Conservation (phyloP, 768 basidiomycete species). For the Trichaptum fuscoviolaceum region DNA sequence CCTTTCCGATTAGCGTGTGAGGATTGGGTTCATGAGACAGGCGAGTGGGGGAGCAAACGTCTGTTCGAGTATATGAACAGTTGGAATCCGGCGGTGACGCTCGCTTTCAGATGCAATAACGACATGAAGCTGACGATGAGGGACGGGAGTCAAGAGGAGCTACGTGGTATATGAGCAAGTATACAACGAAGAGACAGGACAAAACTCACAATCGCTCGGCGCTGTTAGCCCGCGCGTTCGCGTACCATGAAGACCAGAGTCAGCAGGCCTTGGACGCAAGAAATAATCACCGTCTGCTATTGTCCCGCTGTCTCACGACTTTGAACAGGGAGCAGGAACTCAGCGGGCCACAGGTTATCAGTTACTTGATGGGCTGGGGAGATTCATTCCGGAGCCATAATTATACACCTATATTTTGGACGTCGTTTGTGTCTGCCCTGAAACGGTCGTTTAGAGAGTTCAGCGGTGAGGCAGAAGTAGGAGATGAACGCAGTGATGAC, state of each 20-base stretch:
- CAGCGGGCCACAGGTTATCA: constrained; percentile 31
- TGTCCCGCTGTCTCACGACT: constrained; percentile 27
- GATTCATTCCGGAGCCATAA: constrained; percentile 32
- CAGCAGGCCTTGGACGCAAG: constrained; percentile 13
- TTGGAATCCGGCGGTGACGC: constrained; percentile 22
- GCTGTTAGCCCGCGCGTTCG: constrained; percentile 25
- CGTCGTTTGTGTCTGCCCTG: constrained; percentile 19
- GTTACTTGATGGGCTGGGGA: constrained; percentile 41
- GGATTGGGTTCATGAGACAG: constrained; percentile 13
- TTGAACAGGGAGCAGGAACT: constrained; percentile 35
- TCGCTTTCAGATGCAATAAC: constrained; percentile 31
- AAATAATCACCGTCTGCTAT: constrained; percentile 22
- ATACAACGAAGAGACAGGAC: constrained; percentile 32
- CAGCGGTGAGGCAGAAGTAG: constrained; percentile 13
- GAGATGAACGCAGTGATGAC: no score
- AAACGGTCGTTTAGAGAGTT: constrained; percentile 18
- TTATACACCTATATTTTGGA: constrained; percentile 32
- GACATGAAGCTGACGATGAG: constrained; percentile 37
- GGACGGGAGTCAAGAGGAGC: constrained; percentile 28
- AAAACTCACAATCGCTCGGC: constrained; percentile 31
- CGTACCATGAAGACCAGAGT: constrained; percentile 21
- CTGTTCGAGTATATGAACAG: constrained; percentile 17
- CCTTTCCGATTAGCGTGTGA: constrained; percentile 14
- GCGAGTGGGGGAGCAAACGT: constrained; percentile 16
- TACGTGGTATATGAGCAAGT: constrained; percentile 30